phyloP scores from a whole-genome alignment of 2,329 filamentous ascomycete genomes.

The Aureobasidium sp. region DNA sequence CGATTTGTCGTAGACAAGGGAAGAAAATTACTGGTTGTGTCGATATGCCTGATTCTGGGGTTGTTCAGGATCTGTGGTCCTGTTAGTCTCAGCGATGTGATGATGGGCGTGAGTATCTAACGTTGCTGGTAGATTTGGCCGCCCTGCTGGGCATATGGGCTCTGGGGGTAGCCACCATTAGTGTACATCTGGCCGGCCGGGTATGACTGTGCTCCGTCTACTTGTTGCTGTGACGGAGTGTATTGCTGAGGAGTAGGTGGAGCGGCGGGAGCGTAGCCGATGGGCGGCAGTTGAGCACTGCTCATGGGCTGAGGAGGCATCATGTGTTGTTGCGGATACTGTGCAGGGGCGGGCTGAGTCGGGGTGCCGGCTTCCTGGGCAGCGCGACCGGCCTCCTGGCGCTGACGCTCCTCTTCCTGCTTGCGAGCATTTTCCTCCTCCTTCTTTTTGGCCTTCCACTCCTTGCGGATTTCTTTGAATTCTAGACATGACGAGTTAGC shows the following conservation, averaged over 20 bases:
- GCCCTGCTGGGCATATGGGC: constrained; percentile 41
- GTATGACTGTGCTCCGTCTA: constrained; percentile 46
- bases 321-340: constrained; percentile 38
- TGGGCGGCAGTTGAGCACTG: constrained; percentile 45
- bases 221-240: constrained; percentile 38
- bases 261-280: constrained; percentile 44
- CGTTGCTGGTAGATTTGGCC: constrained; percentile 42
- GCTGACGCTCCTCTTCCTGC: constrained; percentile 76
- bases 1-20: neutral
- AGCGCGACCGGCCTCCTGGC: constrained; percentile 54
- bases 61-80: constrained; percentile 17
- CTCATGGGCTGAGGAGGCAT: constrained; percentile 40
- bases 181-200: constrained; percentile 36
- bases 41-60: constrained; percentile 20
- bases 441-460: constrained; percentile 99
- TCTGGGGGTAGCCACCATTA: constrained; percentile 41
- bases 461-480: constrained; percentile 98
- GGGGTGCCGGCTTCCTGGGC: constrained; percentile 47
- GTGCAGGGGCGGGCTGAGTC: constrained; percentile 43
- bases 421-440: constrained; percentile 89
- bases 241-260: constrained; percentile 41
- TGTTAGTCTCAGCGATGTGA: neutral
- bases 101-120: constrained; percentile 20
- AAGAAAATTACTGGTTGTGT: constrained; percentile 18
- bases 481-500: constrained; percentile 53